Evolutionary conservation across 306 rosid genomes (phyloP), one percentile per base, ranked within the genome.

Genomic region (apple (Malus domestica)): DNA sequence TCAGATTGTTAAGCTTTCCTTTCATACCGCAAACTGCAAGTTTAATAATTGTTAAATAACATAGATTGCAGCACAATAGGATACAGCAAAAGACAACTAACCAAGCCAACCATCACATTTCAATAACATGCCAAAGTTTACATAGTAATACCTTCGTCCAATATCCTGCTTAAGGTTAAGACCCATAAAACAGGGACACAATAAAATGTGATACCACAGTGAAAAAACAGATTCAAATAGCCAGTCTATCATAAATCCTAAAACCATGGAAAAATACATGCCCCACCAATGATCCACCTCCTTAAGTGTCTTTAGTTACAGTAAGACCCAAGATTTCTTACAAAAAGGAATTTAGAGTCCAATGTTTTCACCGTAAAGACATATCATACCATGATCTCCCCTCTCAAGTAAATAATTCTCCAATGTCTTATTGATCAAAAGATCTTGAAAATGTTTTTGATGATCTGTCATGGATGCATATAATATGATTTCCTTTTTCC

Each of bases 391-490:
- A 76, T 19, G 42, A 29, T 77, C 75, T 38, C 79, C 70, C 33
- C 81, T 85, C 55, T 82, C 86, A 4, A 29, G 3, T 32, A 90
- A 67, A 86, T 90, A 67, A 25, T 58, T 77, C 78, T 76, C 98
- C 83, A 92, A 52, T 51, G 97, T 87, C 88, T 76, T 78, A 51
- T 95, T 89, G 49, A 95, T 19, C 70, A 95, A 83, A 87, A 87
- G 99, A 18, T 89, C 93, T 86, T 81, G 97, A 75, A 95, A 80
- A 59, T 80, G 88, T 85, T 88, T 92, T 85, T 95, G 99, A 90
- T 87, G 87, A 23, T 90, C 97, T 30, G 99, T 96, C 96, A 96
- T 82, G 80, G 40, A 86, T 10, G 99, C 97, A 84, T 89, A 96
- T 38, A 96, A 10, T 83, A 92, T 88, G 27, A 95, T 95, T 85